phyloP scores from a whole-genome alignment of 1,284 basidiomycete genomes.

The Ganoderma resinaceum region DNA sequence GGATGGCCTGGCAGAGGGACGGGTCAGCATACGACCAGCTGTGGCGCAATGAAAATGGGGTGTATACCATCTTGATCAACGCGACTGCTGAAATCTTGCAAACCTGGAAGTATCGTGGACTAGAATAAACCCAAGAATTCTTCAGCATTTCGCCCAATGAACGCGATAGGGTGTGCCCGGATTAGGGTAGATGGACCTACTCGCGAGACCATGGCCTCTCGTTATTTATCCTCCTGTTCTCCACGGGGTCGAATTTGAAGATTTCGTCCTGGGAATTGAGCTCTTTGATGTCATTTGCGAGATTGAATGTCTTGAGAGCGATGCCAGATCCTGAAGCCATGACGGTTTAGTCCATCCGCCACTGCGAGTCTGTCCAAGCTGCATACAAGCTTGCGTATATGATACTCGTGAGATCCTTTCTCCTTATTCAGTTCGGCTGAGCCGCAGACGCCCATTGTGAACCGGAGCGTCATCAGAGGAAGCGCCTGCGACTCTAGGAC shows the following conservation, averaged over 20 bases:
- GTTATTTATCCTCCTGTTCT: conserved; percentile 74
- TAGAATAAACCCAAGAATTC: conserved; percentile 39
- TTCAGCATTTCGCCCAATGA: conserved; percentile 56
- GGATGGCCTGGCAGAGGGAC: conserved; percentile 81
- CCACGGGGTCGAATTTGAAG: conserved; percentile 80
- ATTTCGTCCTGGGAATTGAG: conserved; percentile 81
- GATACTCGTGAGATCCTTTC: conserved; percentile 20
- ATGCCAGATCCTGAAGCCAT: conserved; percentile 47
- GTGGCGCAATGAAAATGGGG: conserved; percentile 8
- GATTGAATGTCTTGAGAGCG: conserved; percentile 84
- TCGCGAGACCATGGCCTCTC: conserved; percentile 89
- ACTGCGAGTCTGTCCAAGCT: conserved; percentile 9
- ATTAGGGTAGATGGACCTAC: conserved; percentile 49
- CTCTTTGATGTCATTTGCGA: conserved; percentile 81
- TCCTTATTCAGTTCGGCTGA: not conserved
- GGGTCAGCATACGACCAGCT: conserved; percentile 3
- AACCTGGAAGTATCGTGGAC: conserved; percentile 91
- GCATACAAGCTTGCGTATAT: conserved; percentile 22
- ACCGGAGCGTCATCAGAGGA: conserved; percentile 5
- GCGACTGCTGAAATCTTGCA: conserved; percentile 97
- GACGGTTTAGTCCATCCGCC: conserved; percentile 22
- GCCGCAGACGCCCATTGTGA: not conserved
- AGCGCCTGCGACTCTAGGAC: conserved; percentile 2
- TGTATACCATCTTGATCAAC: conserved; percentile 94
- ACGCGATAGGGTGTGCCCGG: conserved; percentile 70